Conservation (phyloP, 2,329 filamentous ascomycete species). For the Sarocladiaceae sp. region DNA sequence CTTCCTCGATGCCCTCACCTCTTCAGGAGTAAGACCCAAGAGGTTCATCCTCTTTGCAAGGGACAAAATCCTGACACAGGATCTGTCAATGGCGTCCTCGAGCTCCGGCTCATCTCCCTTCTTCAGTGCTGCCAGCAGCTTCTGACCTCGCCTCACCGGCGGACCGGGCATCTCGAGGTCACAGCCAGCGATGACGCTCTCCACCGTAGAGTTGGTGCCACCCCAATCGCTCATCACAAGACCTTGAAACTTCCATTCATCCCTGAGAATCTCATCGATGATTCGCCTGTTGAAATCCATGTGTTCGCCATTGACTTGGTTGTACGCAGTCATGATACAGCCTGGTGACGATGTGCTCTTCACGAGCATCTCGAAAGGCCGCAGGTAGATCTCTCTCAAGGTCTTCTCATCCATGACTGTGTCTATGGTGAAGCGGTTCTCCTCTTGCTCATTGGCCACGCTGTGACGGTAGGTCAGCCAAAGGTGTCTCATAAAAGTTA, state of each 20-base stretch:
- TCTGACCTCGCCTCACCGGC: constrained; percentile 13
- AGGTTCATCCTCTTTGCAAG: background rate
- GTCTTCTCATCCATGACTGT: constrained; percentile 18
- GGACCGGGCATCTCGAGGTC: constrained; percentile 28
- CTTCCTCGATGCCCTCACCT: background rate
- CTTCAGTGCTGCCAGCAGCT: constrained; percentile 14
- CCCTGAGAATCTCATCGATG: constrained; percentile 30
- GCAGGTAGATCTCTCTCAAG: constrained; percentile 30
- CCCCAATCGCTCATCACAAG: constrained; percentile 41
- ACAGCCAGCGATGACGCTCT: constrained; percentile 19
- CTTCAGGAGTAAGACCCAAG: background rate
- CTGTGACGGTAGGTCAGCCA: constrained; percentile 26
- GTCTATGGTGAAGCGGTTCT: constrained; percentile 15
- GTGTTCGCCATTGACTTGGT: constrained; percentile 36
- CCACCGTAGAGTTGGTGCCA: constrained; percentile 22
- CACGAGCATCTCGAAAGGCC: constrained; percentile 36
- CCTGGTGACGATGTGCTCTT: constrained; percentile 28
- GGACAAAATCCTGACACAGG: background rate
- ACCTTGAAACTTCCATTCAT: constrained; percentile 38
- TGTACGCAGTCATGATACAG: constrained; percentile 39
- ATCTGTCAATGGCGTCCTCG: background rate
- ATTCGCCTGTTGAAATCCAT: constrained; percentile 31
- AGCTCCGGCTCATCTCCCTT: constrained; percentile 3
- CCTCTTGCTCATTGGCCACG: constrained; percentile 32
- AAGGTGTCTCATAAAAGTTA: too few relatives aligned